These are phyloP conservation scores for Leucocoprinus sp. DNA, from an alignment of 768 basidiomycete species.

Conservation along the genomic window DNA sequence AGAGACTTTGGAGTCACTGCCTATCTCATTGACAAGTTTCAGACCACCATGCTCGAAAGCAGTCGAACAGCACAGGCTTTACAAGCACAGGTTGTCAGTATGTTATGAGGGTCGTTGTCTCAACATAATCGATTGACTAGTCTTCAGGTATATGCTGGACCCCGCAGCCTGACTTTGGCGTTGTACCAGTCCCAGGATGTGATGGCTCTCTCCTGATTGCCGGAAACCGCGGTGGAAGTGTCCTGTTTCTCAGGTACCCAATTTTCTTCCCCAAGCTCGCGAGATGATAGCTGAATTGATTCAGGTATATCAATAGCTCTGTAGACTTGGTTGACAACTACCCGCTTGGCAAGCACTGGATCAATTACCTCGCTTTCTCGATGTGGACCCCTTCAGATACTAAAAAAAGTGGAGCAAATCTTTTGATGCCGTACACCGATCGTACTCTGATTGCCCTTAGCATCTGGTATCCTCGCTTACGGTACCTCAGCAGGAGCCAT, in stretches of 20 bases:
- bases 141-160: conserved; percentile 65
- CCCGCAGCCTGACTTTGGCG: conserved; percentile 45
- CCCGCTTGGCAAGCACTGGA: conserved; percentile 48
- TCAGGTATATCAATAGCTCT: background rate
- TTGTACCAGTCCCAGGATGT: conserved; percentile 36
- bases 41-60: conserved; percentile 17
- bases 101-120: conserved; percentile 17
- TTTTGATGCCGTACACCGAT: background rate
- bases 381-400: conserved; percentile 35
- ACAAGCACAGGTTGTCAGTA: conserved; percentile 50
- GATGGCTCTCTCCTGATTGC: conserved; percentile 63
- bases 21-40: conserved; percentile 29
- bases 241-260: conserved; percentile 49
- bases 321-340: conserved; percentile 25
- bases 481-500: conserved; percentile 51
- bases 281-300: background rate
- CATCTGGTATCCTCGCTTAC: conserved; percentile 50
- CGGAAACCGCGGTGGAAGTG: conserved; percentile 58
- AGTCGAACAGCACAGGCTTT: conserved; percentile 27
- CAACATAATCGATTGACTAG: background rate
- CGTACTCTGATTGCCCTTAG: conserved; percentile 26
- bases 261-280: background rate
- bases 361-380: conserved; percentile 55
- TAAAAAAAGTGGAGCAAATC: conserved; percentile 37
- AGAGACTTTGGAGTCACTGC: conserved; percentile 55